A percentile compares a stretch with the other conserved stretches of the same genome.
phyloP scores from a whole-genome alignment of 2,329 filamentous ascomycete genomes.

The Neoascochyta sp. region DNA sequence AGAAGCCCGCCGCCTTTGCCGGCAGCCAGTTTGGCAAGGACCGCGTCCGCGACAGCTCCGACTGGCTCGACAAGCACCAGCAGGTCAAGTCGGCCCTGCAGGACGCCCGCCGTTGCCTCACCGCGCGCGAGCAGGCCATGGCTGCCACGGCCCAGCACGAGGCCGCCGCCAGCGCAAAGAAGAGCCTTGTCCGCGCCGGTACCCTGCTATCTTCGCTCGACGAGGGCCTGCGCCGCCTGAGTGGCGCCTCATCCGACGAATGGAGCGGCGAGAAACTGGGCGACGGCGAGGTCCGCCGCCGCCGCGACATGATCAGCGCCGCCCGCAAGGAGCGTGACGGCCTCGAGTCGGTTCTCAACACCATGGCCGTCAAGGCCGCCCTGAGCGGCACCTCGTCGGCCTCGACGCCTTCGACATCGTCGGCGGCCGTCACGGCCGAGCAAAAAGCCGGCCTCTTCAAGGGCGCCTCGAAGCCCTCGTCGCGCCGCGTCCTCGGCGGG shows the following conservation, averaged over 20 bases:
- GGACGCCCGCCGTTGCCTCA: constrained; percentile 63
- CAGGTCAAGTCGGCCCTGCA: constrained; percentile 71
- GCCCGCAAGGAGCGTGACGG: constrained; percentile 72
- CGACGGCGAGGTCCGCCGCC: constrained; percentile 69
- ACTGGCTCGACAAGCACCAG: constrained; percentile 73
- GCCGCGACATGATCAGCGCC: constrained; percentile 66
- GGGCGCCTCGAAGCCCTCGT: constrained; percentile 25
- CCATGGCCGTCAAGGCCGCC: constrained; percentile 52
- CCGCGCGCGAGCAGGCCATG: constrained; percentile 61
- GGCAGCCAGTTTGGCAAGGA: constrained; percentile 39
- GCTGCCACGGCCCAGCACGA: constrained; percentile 62
- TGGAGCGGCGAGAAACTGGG: constrained; percentile 54
- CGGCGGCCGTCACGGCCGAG: constrained; percentile 31
- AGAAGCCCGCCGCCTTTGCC: constrained; percentile 15
- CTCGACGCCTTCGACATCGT: constrained; percentile 26
- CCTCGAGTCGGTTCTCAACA: constrained; percentile 68
- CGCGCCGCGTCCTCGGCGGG: constrained; percentile 67
- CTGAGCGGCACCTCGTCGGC: constrained; percentile 36
- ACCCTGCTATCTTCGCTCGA: constrained; percentile 61
- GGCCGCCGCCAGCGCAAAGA: constrained; percentile 70
- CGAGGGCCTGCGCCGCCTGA: constrained; percentile 55
- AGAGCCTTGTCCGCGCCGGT: constrained; percentile 65
- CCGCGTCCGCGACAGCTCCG: constrained; percentile 48
- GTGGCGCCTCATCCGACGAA: constrained; percentile 36
- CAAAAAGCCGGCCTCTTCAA: constrained; percentile 39